Evolutionary conservation across 2,329 filamentous ascomycete genomes (phyloP), one percentile per base, ranked within the genome.

Genomic region (Arthrobotrys musiformis): DNA sequence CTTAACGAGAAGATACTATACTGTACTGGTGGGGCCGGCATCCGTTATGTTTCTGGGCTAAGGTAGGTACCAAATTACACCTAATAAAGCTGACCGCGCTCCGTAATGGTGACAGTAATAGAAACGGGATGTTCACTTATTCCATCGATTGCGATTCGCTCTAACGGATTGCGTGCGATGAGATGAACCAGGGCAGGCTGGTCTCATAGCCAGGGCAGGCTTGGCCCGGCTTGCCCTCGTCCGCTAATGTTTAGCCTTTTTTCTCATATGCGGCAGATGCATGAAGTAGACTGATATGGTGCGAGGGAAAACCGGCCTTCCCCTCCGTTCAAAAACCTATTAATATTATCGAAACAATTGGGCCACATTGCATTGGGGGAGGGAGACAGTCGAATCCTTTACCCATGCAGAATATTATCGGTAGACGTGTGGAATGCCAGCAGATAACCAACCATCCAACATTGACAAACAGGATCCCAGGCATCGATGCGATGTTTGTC

Each of bases 81-180:
- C 22, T 48, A 22, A 24, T 48, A 48, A 42, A 24, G n/a, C 22
- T 22, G 44, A 22, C 44, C 11, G 30, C 11, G 30, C 30, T n/a
- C n/a, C n/a, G 40, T 56, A 17, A 56, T 30, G 13, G 19, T 40
- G 13, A 26, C 6, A 40, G 50, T 40, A 37, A 58, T 58, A 37
- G n/a, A 22, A 37, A 24, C 9, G 5, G 22, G 15, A n/a, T 3
- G 37, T 3, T 13, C 3, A 17, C 17, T 37, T 22, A 58, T 13
- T 26, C 9, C 1, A 24, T 15, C 33, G 19, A 58, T 58, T 40
- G 33, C 33, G 30, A 58, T 40, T 58, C 54, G 54, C 33, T 24
- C 54, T 22, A 56, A 26, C 4, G 54, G 40, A 58, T 58, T 58
- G 54, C 54, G 54, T 58, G 54, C 54, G 54, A 58, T 40, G 26